Evolutionary conservation across 106 monocot species (phyloP).

Genomic region (Phalaenopsis equestris): DNA sequence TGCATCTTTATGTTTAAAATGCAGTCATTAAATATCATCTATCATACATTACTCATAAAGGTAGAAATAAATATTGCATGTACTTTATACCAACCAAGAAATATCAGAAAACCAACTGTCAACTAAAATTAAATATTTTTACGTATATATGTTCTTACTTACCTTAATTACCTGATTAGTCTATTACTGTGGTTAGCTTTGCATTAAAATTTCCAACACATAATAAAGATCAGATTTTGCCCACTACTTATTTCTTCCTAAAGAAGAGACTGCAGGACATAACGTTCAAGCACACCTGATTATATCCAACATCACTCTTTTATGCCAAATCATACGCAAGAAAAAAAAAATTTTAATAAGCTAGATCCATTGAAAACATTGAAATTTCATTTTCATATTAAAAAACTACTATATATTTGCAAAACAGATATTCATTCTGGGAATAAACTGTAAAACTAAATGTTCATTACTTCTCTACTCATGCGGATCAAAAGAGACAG

Average conservation of each 20-base stretch:
- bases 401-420: background rate
- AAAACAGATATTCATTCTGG: no score
- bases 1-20: background rate
- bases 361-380: background rate
- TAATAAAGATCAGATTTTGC: background rate
- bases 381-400: background rate
- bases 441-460: no score
- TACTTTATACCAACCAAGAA: background rate
- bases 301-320: background rate
- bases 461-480: no score
- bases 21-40: background rate
- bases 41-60: background rate
- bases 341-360: background rate
- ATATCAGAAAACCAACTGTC: background rate
- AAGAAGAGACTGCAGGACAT: background rate
- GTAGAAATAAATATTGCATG: background rate
- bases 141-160: background rate
- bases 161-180: background rate
- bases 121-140: background rate
- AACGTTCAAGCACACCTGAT: background rate
- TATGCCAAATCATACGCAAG: background rate
- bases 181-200: background rate
- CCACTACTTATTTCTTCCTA: background rate
- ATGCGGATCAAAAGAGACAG: no score
- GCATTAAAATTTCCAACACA: background rate